These are phyloP conservation scores for Madurella mycetomatis DNA, from an alignment of 2,329 filamentous ascomycete genomes.

Conservation along the genomic window DNA sequence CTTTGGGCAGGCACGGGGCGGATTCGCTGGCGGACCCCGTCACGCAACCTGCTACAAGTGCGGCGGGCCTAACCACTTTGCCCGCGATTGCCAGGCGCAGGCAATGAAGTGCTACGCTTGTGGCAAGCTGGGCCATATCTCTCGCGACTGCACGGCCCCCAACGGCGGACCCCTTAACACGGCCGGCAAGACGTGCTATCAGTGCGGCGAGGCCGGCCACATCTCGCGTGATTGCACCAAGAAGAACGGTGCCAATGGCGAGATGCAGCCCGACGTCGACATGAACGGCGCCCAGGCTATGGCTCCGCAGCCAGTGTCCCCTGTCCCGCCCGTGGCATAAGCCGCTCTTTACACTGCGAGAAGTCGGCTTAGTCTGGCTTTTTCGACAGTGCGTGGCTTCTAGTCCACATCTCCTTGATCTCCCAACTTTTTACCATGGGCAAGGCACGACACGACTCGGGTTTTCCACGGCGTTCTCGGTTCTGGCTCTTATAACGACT, in stretches of 20 bases:
- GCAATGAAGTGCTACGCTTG: conserved; percentile 99
- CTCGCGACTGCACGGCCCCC: conserved; percentile 87
- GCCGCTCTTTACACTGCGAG: not conserved
- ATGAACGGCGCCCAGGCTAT: conserved; percentile 38
- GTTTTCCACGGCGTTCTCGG: conserved; percentile 25
- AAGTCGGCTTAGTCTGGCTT: not conserved
- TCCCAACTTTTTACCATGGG: conserved; percentile 13
- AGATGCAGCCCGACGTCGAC: conserved; percentile 44
- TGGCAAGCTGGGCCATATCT: conserved; percentile 92
- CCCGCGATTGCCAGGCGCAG: conserved; percentile 95
- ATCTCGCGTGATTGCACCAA: conserved; percentile 92
- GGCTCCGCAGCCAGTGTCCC: conserved; percentile 33
- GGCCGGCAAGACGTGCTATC: conserved; percentile 97
- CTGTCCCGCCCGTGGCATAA: conserved; percentile 38
- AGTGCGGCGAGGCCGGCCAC: conserved; percentile 91
- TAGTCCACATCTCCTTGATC: conserved; percentile 12
- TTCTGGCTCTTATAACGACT: conserved; percentile 20
- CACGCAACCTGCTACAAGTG: conserved; percentile 71
- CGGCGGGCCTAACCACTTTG: conserved; percentile 92
- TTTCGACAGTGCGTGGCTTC: conserved; percentile 12
- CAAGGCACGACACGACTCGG: conserved; percentile 20
- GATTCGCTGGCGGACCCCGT: conserved; percentile 63
- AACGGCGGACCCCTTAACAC: conserved; percentile 95
- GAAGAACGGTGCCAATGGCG: conserved; percentile 53
- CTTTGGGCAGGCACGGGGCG: conserved; percentile 62